These are phyloP conservation scores for Ochetophila trinervis DNA, from an alignment of 306 rosid genomes.

Conservation along the genomic window DNA sequence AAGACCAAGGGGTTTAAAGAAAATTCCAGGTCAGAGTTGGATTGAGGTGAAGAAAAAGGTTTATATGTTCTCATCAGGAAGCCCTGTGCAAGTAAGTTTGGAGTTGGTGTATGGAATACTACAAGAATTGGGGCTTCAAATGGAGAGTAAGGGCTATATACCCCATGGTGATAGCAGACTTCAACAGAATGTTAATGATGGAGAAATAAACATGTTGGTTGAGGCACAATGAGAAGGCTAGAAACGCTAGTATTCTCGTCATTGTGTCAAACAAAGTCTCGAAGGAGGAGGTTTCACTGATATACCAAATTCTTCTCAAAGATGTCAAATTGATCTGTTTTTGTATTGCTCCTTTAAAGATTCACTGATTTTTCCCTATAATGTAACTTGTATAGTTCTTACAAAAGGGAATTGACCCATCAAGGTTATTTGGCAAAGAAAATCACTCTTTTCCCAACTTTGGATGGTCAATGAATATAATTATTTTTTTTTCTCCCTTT, in stretches of 20 bases:
- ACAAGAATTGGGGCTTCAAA: constrained; percentile 57
- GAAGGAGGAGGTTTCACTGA: not conserved
- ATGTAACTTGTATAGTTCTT: not conserved
- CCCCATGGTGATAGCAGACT: constrained; percentile 3
- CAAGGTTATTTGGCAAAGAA: not conserved
- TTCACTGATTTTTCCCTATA: not conserved
- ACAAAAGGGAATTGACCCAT: not conserved
- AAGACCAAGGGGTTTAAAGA: constrained; percentile 63
- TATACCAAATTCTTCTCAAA: not conserved
- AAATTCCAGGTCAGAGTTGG: constrained; percentile 75
- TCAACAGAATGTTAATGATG: constrained; percentile 29
- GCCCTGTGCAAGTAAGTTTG: constrained; percentile 35
- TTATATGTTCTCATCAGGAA: constrained; percentile 62
- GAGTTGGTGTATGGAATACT: constrained; percentile 48
- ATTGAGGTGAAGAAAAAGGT: constrained; percentile 67
- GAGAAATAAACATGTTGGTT: constrained; percentile 11
- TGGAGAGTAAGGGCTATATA: constrained; percentile 37
- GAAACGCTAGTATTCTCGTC: not conserved
- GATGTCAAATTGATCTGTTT: not conserved
- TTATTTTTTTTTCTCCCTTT: no score
- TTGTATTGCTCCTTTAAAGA: not conserved
- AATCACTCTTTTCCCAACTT: not conserved
- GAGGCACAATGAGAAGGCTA: constrained; percentile 29
- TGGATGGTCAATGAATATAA: no score
- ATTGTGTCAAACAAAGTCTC: not conserved